Conservation (phyloP, 257 asterid genomes). For the Solanum piurae region DNA sequence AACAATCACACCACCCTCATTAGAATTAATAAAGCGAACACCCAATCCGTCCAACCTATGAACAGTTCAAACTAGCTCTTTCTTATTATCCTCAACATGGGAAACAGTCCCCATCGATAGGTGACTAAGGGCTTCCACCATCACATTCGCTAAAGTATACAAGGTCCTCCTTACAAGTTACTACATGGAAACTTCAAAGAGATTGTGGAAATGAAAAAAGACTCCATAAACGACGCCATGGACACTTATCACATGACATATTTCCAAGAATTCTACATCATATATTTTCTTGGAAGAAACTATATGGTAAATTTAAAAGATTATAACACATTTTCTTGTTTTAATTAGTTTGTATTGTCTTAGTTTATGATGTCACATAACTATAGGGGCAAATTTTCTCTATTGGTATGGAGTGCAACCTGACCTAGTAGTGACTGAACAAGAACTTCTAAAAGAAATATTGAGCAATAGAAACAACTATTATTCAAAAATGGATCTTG, state of each 20-base stretch:
- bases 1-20: no score
- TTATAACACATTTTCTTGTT: not conserved
- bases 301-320: constrained; percentile 22
- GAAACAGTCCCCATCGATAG: no score
- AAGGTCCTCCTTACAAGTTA: constrained; percentile 38
- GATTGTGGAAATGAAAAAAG: constrained; percentile 30
- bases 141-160: constrained; percentile 17
- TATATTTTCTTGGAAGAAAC: constrained; percentile 25
- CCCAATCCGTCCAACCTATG: no score
- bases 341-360: not conserved
- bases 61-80: no score
- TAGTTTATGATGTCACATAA: not conserved
- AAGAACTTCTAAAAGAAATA: constrained; percentile 41
- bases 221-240: constrained; percentile 23
- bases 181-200: constrained; percentile 54
- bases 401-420: constrained; percentile 49
- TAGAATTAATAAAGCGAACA: no score
- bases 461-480: constrained; percentile 30
- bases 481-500: constrained; percentile 47
- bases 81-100: no score
- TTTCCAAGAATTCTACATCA: constrained; percentile 52
- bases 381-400: constrained; percentile 34
- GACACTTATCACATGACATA: constrained; percentile 35
- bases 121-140: no score
- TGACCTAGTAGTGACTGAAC: constrained; percentile 47